Base-by-base conservation (phyloP, 768 basidiomycete genomes). In the Collybia nuda region DNA sequence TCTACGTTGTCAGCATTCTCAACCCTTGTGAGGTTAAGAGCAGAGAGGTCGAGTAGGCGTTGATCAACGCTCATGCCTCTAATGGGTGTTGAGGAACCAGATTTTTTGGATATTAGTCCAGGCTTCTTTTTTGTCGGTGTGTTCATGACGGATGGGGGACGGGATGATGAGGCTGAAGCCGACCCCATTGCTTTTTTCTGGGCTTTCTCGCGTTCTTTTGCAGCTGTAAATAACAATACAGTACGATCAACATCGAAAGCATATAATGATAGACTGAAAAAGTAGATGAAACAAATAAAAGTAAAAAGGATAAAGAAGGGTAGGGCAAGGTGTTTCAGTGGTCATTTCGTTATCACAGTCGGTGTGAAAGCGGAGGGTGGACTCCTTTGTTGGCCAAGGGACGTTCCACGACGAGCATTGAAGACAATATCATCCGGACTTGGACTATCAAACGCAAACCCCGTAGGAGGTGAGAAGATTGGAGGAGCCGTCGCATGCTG, bases 351-450 rank as follows among this genome's bases (percentile, higher is more conserved):
- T 11, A 32, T 32, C 32, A 32, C 12, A 14, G 46, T 24, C 19
- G 14, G 53, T 38, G 53, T 50, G 19, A 53, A 35, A 19, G 61
- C 24, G 12, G 62, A 56, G 23, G 52, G 29, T 29, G 60, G 26
- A 39, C 60, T 54, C 46, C 57, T 67, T 47, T 71, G 69, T 48
- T 76, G 70, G 9, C 67, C 75, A 42, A 88, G 68, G 24, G 84
- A 70, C 3, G 93, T 89, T 40, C 89, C 89, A 47, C 80, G 84
- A 43, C 93, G 82, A 47, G 93, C 90, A 57, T 82, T 82, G 59
- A 89, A 73, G 7, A 98, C 84, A 55, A 90, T 69, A 60, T 98
- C 96, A 58, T 98, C 96, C 18, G 96, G 96, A 67, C 94, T 97
- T 29, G 90, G 91, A 19, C 77, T 79, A 54, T 93, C 84, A 61